Evolutionary conservation across 371 early-diverging fungal species (phyloP).

Genomic region (Zychaea mexicana): DNA sequence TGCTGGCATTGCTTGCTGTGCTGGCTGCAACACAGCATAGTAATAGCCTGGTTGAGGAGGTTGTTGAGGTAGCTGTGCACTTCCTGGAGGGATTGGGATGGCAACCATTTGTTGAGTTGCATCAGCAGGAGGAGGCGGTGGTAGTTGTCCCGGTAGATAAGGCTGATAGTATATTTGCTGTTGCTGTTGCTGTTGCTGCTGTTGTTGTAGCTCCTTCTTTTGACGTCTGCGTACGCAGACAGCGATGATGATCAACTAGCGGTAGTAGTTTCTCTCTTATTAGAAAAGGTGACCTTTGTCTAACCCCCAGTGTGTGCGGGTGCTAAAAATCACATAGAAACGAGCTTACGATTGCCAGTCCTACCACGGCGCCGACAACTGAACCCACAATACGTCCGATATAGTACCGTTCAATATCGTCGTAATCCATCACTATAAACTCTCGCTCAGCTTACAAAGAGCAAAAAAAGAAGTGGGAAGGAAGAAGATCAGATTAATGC

Average conservation of each 20-base stretch:
- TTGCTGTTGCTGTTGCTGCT: conserved; percentile 1
- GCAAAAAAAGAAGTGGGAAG: too few relatives aligned
- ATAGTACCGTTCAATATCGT: neutral
- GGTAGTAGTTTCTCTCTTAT: too few relatives aligned
- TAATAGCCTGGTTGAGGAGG: neutral
- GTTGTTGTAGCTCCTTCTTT: neutral
- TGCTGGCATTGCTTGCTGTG: neutral
- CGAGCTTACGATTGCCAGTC: neutral
- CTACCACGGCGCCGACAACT: neutral
- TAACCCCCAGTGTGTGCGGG: too few relatives aligned
- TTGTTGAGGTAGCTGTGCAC: conserved; percentile 1
- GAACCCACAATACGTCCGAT: neutral
- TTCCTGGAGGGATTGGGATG: neutral
- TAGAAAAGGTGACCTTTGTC: too few relatives aligned
- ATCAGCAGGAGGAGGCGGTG: neutral
- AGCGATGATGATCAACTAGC: neutral
- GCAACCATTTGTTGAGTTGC: neutral
- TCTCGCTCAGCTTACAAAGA: too few relatives aligned
- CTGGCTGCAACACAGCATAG: neutral
- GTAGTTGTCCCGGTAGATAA: neutral
- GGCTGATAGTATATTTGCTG: neutral
- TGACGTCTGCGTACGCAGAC: neutral
- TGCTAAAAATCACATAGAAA: too few relatives aligned
- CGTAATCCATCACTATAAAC: neutral
- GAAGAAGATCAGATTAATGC: too few relatives aligned